Percentiles rank a stretch among this genome's conserved stretches.
These are phyloP conservation scores for Glycyrrhiza uralensis DNA, from an alignment of 306 rosid species.

Conservation along the genomic window DNA sequence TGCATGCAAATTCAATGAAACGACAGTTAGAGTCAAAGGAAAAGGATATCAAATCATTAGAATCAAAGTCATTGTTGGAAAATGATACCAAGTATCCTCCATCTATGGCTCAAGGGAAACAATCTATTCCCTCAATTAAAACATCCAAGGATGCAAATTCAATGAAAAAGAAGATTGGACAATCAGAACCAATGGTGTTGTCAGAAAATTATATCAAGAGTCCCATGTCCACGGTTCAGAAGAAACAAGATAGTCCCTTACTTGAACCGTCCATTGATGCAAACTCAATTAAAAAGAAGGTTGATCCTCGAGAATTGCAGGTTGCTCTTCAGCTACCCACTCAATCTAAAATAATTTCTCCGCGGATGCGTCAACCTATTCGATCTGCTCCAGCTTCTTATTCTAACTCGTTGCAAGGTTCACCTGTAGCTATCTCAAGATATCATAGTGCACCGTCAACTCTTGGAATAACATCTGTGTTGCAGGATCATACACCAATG, in stretches of 20 bases:
- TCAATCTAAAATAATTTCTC: constrained; percentile 73
- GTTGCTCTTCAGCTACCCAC: constrained; percentile 52
- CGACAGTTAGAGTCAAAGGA: constrained; percentile 18
- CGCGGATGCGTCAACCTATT: constrained; percentile 47
- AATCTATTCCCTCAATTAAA: not conserved
- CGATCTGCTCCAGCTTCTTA: constrained; percentile 53
- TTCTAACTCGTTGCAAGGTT: constrained; percentile 58
- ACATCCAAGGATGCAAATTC: constrained; percentile 6
- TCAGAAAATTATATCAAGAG: constrained; percentile 24
- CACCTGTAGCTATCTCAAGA: constrained; percentile 58
- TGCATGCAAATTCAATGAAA: not conserved
- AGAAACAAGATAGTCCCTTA: constrained; percentile 23
- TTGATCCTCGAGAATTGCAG: constrained; percentile 50
- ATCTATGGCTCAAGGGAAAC: not conserved
- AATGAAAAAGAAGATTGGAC: constrained; percentile 26
- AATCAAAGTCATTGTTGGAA: constrained; percentile 4
- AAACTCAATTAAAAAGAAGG: constrained; percentile 20
- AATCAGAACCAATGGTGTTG: not conserved
- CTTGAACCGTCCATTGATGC: not conserved
- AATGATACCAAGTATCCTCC: not conserved
- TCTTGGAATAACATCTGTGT: constrained; percentile 81
- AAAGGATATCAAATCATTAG: constrained; percentile 19
- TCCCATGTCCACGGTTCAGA: constrained; percentile 10
- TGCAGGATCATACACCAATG: constrained; percentile 64
- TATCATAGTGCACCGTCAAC: constrained; percentile 65